Evolutionary conservation across 1,139 yeast species (phyloP).

Genomic region (Blastobotrys ciferrii): DNA sequence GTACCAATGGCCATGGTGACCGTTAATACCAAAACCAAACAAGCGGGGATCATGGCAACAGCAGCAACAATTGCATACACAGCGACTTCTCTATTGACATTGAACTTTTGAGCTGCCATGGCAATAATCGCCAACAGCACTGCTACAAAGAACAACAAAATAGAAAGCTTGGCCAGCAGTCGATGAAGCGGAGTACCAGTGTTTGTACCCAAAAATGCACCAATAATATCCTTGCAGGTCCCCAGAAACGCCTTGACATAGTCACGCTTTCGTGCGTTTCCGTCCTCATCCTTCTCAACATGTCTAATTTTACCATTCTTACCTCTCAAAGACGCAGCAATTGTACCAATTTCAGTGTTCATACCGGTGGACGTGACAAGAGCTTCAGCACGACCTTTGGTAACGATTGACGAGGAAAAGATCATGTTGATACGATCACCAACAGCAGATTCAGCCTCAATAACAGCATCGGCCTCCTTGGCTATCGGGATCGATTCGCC

Average conservation of each 20-base stretch:
- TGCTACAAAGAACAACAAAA: conserved; percentile 65
- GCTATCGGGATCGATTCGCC: conserved; percentile 80
- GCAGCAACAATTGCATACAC: conserved; percentile 83
- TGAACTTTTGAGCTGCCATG: conserved; percentile 72
- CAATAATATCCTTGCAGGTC: conserved; percentile 52
- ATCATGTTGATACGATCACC: conserved; percentile 79
- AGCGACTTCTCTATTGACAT: conserved; percentile 68
- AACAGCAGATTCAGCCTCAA: conserved; percentile 54
- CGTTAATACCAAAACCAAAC: conserved; percentile 75
- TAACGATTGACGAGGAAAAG: conserved; percentile 65
- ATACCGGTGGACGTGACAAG: conserved; percentile 66
- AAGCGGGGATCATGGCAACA: conserved; percentile 79
- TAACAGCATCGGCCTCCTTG: conserved; percentile 49
- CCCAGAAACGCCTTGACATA: conserved; percentile 48
- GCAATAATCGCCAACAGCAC: conserved; percentile 75
- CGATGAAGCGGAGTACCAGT: conserved; percentile 77
- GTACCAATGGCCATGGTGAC: conserved; percentile 88
- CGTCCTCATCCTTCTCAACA: conserved; percentile 38
- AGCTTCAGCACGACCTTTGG: conserved; percentile 77
- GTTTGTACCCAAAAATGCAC: conserved; percentile 69
- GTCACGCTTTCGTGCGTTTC: conserved; percentile 45
- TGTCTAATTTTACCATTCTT: conserved; percentile 37
- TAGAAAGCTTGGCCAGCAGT: conserved; percentile 67
- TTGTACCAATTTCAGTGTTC: conserved; percentile 71
- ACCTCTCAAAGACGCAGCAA: conserved; percentile 61